Evolutionary conservation across 306 rosid species (phyloP), one percentile per base, ranked within the genome.

Genomic region (Quercus parvula): DNA sequence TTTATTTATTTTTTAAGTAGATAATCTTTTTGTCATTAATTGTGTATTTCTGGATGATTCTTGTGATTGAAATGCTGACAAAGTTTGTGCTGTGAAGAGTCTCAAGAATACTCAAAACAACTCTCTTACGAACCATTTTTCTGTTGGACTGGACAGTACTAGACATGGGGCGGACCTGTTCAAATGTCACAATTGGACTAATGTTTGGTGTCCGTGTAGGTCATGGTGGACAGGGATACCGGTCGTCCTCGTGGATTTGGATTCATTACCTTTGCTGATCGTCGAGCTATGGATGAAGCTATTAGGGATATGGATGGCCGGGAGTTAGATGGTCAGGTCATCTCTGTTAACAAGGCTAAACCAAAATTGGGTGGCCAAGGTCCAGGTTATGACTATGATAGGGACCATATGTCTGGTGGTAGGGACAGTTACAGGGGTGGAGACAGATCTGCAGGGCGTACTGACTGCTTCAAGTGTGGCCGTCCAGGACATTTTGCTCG

Each of bases 191-290:
- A 54, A 79, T 17, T 22, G 31, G 81, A 64, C 33, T 35, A 25
- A 35, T 74, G 76, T 35, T 28, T 59, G 70, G 44, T 73, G 14
- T 74, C 64, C 19, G 17, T 78, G 63, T 81, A 85, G 85, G 81
- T 85, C 79, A 76, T 85, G 85, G 80, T 79, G 20, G 88, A 85
- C 66, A 76, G 85, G 79, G 88, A 85, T 51, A 85, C 83, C 3
- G 81, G 88, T 44, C 78, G 81, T 72, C 85, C 85, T 44, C 83
- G 88, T 25, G 88, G 88, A 72, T 84, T 81, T 38, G 87, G 87
- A 41, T 85, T 85, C 49, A 66, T 85, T 31, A 85, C 85, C 5
- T 85, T 81, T 66, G 70, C 75, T 18, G 85, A 85, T 69, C 78
- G 73, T 75, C 73, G 78, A 22, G 85, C 81, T 9, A 81, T 85